Percentiles rank a stretch among this genome's conserved stretches.
Evolutionary conservation across 2,329 filamentous ascomycete species (phyloP).

Genomic region (Penicillium sp.): DNA sequence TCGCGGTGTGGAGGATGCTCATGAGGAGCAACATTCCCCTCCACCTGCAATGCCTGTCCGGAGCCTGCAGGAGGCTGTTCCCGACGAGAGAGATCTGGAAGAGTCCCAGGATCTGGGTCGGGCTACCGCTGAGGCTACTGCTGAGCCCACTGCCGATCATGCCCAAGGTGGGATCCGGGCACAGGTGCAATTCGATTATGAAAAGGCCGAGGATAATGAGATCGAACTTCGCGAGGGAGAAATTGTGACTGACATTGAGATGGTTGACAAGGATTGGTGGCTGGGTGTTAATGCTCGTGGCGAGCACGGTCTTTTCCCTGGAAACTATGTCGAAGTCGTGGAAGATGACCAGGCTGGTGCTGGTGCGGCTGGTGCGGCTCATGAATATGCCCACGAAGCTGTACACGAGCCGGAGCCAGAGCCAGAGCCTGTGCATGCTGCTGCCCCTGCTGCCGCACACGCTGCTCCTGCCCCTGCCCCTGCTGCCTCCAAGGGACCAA

Average conservation of each 20-base stretch:
- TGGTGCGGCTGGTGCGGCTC: slow-evolving; percentile 34
- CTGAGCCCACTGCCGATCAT: slow-evolving; percentile 46
- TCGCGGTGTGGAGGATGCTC: slow-evolving; percentile 57
- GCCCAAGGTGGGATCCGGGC: slow-evolving; percentile 67
- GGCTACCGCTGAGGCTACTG: slow-evolving; percentile 60
- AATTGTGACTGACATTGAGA: slow-evolving; percentile 87
- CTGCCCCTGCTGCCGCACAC: slow-evolving; percentile 31
- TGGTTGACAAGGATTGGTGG: slow-evolving; percentile 99
- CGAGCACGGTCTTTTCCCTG: slow-evolving; percentile 89
- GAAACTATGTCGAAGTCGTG: slow-evolving; percentile 92
- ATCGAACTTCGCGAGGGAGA: slow-evolving; percentile 89
- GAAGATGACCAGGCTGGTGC: slow-evolving; percentile 56
- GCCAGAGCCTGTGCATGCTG: slow-evolving; percentile 14
- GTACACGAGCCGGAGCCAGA: slow-evolving; percentile 28
- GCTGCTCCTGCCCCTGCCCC: slow-evolving; percentile 27
- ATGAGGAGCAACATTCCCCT: slow-evolving; percentile 47
- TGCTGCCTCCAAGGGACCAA: slow-evolving; percentile 54
- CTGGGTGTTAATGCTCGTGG: slow-evolving; percentile 86
- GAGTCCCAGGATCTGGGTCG: slow-evolving; percentile 67
- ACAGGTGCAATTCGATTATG: slow-evolving; percentile 89
- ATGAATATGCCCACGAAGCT: slow-evolving; percentile 26
- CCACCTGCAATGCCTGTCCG: slow-evolving; percentile 61
- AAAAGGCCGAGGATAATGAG: slow-evolving; percentile 97
- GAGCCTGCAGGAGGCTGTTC: slow-evolving; percentile 65
- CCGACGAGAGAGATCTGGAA: slow-evolving; percentile 67